Evolutionary conservation across 2,329 filamentous ascomycete genomes (phyloP), one percentile per base, ranked within the genome.

Genomic region (Cytospora schulzeri): DNA sequence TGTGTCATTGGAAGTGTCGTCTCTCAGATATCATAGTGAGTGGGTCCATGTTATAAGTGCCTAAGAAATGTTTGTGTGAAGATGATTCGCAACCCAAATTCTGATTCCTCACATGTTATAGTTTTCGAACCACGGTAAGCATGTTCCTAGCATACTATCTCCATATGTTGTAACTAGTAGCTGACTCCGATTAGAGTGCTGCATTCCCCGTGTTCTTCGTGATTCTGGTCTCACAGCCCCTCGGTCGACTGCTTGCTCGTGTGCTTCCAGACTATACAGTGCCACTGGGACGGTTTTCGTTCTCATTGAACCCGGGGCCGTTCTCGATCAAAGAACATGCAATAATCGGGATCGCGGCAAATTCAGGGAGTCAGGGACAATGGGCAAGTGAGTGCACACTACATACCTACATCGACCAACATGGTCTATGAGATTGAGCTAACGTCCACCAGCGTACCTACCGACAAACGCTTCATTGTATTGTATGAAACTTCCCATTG

Each of bases 281-380:
- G 5, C 66, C 66, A 5, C 17, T 64, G 31, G 62, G 62, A 6
- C 28, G 62, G 7, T 64, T 38, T 41, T 70, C 67, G 17, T 69
- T 69, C 61, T 66, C 66, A 7, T 50, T 69, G 38, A 70, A 70
- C 24, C 68, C 67, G 1, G 68, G 68, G 6, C 68, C 68, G 1
- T 70, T 70, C 50, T 65, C 66, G 2, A 35, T 65, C 50, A 70
- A 70, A 45, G 68, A 70, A 24, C 68, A 69, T 53, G 68, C 63
- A 9, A 68, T 70, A 22, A 68, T 70, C 51, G 67, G 67, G n/a
- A 70, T 70, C n/a, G 67, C 64, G 51, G 68, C 68, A 12, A 69
- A 69, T 26, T 66, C 68, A 15, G 68, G 68, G 11, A 69, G 67
- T 55, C 62, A 62, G 29, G 67, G 67, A 8, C 67, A 70, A 54